phyloP scores from a whole-genome alignment of 495 filamentous ascomycete species.

The Lineolata rhizophorae region DNA sequence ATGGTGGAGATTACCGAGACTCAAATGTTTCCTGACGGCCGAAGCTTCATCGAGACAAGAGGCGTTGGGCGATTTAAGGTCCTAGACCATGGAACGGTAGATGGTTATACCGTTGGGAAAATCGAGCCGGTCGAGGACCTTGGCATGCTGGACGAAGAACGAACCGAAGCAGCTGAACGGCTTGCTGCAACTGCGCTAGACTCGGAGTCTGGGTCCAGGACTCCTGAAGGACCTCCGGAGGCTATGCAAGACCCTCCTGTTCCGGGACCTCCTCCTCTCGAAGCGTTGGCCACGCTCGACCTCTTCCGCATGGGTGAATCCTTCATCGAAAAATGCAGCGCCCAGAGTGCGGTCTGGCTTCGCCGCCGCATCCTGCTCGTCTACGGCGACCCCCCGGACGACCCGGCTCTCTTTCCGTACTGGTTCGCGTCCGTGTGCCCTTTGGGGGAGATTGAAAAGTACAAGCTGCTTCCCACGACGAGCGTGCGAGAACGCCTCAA shows the following conservation, averaged over 20 bases:
- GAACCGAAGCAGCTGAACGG: constrained; percentile 42
- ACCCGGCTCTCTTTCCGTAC: constrained; percentile 63
- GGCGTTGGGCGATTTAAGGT: constrained; percentile 60
- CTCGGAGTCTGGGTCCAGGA: too few species aligned
- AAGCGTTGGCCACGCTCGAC: constrained; percentile 43
- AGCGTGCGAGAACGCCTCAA: constrained; percentile 67
- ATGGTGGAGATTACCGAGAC: constrained; percentile 49
- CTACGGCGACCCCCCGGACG: constrained; percentile 56
- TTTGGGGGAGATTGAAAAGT: constrained; percentile 57
- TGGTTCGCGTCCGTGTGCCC: constrained; percentile 77
- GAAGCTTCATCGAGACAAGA: constrained; percentile 54
- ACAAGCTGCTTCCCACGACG: constrained; percentile 41
- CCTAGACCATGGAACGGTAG: constrained; percentile 33
- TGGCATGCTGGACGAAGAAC: constrained; percentile 59
- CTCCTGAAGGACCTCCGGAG: too few species aligned
- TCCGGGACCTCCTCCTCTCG: constrained; percentile 24
- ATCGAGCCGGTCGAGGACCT: constrained; percentile 61
- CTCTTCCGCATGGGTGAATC: constrained; percentile 38
- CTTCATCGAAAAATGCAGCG: constrained; percentile 46
- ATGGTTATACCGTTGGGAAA: constrained; percentile 58
- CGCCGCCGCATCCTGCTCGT: constrained; percentile 41
- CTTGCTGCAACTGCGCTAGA: constrained; percentile 6
- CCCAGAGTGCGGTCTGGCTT: constrained; percentile 48
- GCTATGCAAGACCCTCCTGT: constrained; percentile 7
- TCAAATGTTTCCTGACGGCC: constrained; percentile 54